Base-by-base conservation (phyloP, 495 filamentous ascomycete genomes). In the Tuber brumale region DNA sequence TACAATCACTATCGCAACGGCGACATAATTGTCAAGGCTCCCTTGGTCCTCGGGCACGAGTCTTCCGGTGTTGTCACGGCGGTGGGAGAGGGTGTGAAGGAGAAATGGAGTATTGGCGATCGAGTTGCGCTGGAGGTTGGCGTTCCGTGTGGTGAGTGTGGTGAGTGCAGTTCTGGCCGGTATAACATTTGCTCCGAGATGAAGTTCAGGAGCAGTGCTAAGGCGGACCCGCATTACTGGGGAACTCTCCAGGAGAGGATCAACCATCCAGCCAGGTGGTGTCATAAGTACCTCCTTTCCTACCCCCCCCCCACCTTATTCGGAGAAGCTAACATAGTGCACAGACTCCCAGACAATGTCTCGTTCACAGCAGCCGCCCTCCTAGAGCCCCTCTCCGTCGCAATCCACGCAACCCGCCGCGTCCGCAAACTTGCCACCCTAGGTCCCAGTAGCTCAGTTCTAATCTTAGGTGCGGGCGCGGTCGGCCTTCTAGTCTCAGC, bases 101-200 rank as follows among this genome's bases (percentile, higher is more conserved):
- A 42, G 23, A 79, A 75, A 21, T 83, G 76, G 74, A 85, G 75
- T 57, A 74, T 88, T 83, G 94, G 93, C 35, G 93, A 96, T 81
- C 89, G 93, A n/a, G 93, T 96, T 31, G 93, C 93, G 1, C 87
- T 97, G 8, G 93, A 97, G 86, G 93, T 95, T 76, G 93, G 93
- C 21, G 85, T 95, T 10, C 92, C 94, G 21, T 97, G 94, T 79
- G 90, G 88, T 23, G 86, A 89, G 80, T 97, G 94, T 83, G 85
- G 85, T 27, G 89, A 91, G 70, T 97, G 94, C 3, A 31, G 51
- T 31, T 85, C 86, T 86, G 92, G 92, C 69, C 86, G 93, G 78
- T 97, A 97, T 84, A 97, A 97, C 82, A 91, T 97, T 71, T 97
- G 94, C 86, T 89, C 90, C 74, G 86, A 86, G 37, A 91, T 97